These are phyloP conservation scores for Petasospora rhodanensis DNA, from an alignment of 1,139 yeast species.

Conservation along the genomic window DNA sequence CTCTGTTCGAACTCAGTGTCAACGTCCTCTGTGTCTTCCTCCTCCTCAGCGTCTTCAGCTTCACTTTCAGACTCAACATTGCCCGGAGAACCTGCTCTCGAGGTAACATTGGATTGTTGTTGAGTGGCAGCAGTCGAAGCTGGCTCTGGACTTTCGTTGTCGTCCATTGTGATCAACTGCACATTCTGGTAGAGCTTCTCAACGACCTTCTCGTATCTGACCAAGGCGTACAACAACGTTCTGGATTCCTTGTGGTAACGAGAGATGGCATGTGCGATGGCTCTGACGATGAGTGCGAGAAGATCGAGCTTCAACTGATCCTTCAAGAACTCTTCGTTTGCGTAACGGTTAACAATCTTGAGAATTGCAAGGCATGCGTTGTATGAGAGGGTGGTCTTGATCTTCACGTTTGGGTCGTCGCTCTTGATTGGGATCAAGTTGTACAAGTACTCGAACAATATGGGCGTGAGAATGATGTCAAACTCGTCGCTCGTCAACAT, in stretches of 20 bases:
- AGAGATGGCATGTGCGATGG: constrained; percentile 47
- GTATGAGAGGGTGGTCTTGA: constrained; percentile 43
- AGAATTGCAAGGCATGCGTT: constrained; percentile 53
- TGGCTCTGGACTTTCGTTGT: constrained; percentile 5
- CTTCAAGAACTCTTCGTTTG: constrained; percentile 12
- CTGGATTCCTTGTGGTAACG: constrained; percentile 49
- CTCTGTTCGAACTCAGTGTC: constrained; percentile 22
- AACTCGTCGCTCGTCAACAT: constrained; percentile 34
- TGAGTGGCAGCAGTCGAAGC: constrained; percentile 10
- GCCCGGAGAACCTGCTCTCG: no score
- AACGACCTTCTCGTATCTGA: constrained; percentile 40
- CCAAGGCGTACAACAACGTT: constrained; percentile 47
- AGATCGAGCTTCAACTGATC: constrained; percentile 47
- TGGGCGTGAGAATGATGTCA: constrained; percentile 36
- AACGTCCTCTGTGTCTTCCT: constrained; percentile 6
- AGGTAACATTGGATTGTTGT: no score
- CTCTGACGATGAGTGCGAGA: constrained; percentile 52
- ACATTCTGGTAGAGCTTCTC: constrained; percentile 25
- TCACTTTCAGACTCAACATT: no score
- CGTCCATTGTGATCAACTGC: constrained; percentile 17
- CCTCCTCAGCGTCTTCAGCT: constrained; percentile 5
- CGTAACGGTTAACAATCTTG: constrained; percentile 41
- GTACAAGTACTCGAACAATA: constrained; percentile 53
- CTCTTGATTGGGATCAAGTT: constrained; percentile 48
- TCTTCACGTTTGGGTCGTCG: constrained; percentile 28